phyloP scores from a whole-genome alignment of 1,284 basidiomycete species.

The Blastosporella zonata region DNA sequence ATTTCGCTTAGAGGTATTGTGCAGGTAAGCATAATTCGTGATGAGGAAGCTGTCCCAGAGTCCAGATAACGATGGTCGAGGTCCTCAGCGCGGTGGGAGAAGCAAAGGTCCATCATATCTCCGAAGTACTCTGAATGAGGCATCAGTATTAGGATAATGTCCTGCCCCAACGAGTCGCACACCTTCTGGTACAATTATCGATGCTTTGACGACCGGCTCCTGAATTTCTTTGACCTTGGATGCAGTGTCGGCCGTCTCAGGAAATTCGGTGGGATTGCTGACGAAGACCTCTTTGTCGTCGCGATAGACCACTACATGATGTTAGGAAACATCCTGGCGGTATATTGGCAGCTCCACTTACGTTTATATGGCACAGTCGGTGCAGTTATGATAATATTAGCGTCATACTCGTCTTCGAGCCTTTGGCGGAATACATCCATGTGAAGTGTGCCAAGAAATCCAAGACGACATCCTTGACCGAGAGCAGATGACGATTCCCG shows the following conservation, averaged over 20 bases:
- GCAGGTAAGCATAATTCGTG: slow-evolving; percentile 78
- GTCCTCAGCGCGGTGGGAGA: slow-evolving; percentile 73
- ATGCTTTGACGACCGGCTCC: slow-evolving; percentile 89
- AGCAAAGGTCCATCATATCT: slow-evolving; percentile 91
- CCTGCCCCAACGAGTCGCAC: slow-evolving; percentile 16
- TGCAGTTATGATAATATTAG: slow-evolving; percentile 87
- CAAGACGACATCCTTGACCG: slow-evolving; percentile 93
- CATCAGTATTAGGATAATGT: slow-evolving; percentile 1
- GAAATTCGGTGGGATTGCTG: slow-evolving; percentile 93
- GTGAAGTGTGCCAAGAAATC: slow-evolving; percentile 94
- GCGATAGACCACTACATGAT: slow-evolving; percentile 64
- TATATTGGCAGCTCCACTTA: slow-evolving; percentile 30
- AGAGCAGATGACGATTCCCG: slow-evolving; percentile 92
- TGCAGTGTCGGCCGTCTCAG: slow-evolving; percentile 69
- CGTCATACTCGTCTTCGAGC: slow-evolving; percentile 94
- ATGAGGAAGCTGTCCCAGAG: slow-evolving; percentile 46
- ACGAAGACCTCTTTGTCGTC: slow-evolving; percentile 63
- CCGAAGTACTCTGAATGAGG: slow-evolving; percentile 68
- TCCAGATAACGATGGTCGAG: slow-evolving; percentile 81
- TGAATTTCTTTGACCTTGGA: slow-evolving; percentile 71
- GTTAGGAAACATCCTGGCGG: slow-evolving; percentile 4
- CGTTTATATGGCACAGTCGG: slow-evolving; percentile 93
- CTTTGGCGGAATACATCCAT: slow-evolving; percentile 97
- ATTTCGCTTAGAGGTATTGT: slow-evolving; percentile 86
- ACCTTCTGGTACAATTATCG: slow-evolving; percentile 91